phyloP scores from a whole-genome alignment of 139 green algal genomes.

The Chlorella sp. region DNA sequence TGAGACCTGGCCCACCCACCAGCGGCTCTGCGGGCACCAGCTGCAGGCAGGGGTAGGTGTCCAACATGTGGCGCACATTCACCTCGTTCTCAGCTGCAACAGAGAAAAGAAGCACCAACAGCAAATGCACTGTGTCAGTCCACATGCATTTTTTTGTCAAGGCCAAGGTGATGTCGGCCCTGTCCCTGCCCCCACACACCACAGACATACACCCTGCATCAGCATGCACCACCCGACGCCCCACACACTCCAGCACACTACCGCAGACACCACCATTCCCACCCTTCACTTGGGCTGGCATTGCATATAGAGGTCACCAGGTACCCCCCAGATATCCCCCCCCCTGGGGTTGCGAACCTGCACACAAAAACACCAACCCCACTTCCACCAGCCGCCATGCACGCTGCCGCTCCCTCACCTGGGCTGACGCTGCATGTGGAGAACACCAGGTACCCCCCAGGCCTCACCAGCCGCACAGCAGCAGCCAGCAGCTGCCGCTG shows the following conservation, averaged over 20 bases:
- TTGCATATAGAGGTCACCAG: no score
- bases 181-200: not conserved
- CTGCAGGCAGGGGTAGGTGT: constrained; percentile 58
- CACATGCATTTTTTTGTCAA: not conserved
- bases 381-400: no score
- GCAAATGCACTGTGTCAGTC: not conserved
- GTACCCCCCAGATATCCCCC: no score
- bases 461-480: constrained; percentile 67
- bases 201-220: not conserved
- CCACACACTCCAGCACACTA: not conserved
- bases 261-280: no score
- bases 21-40: constrained; percentile 47
- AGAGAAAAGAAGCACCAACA: not conserved
- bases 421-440: constrained; percentile 89
- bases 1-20: constrained; percentile 53
- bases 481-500: constrained; percentile 65
- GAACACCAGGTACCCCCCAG: constrained; percentile 80
- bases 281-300: not conserved
- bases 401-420: no score
- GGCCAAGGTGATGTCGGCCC: not conserved
- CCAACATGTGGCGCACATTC: constrained; percentile 76
- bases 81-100: constrained; percentile 82
- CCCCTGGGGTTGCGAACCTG: no score
- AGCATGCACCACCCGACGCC: not conserved
- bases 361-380: no score